Conservation (phyloP, 164 flowering plant genomes). For the Aristolochia fimbriata region DNA sequence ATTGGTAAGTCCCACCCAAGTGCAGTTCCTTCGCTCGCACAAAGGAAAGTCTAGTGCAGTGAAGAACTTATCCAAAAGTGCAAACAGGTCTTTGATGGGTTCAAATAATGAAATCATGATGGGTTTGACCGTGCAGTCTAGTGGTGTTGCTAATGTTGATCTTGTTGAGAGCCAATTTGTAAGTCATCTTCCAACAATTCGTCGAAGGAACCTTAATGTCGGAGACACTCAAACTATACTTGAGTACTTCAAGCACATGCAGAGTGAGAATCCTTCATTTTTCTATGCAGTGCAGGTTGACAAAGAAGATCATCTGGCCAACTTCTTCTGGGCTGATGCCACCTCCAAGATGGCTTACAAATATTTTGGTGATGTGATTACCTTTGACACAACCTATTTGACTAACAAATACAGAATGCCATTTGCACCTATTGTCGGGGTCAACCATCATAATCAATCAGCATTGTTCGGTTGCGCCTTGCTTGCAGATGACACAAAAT, state of each 20-base stretch:
- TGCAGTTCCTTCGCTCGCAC: slow-evolving; percentile 2
- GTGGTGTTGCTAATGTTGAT: neutral
- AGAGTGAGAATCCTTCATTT: slow-evolving; percentile 8
- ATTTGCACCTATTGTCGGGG: slow-evolving; percentile 19
- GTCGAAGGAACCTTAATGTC: neutral
- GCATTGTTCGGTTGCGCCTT: slow-evolving; percentile 16
- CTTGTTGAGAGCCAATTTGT: neutral
- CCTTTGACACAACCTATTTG: slow-evolving; percentile 3
- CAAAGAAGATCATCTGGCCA: slow-evolving; percentile 5
- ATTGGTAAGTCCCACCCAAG: slow-evolving; percentile 1
- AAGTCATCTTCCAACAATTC: neutral
- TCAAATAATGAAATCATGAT: neutral
- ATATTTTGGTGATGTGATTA: slow-evolving; percentile 4
- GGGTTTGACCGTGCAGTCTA: neutral
- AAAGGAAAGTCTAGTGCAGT: neutral
- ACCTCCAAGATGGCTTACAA: slow-evolving; percentile 4
- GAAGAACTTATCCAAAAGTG: neutral
- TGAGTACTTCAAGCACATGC: slow-evolving; percentile 9
- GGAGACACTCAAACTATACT: slow-evolving; percentile 9
- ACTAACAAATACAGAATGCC: slow-evolving; percentile 5
- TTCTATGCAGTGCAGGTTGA: slow-evolving; percentile 10
- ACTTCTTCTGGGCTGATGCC: slow-evolving; percentile 6
- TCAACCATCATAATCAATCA: slow-evolving; percentile 36
- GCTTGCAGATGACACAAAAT: slow-evolving; percentile 44
- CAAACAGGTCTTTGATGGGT: neutral